These are phyloP conservation scores for Neocucurbitaria cava DNA, from an alignment of 2,329 filamentous ascomycete species.

Conservation along the genomic window DNA sequence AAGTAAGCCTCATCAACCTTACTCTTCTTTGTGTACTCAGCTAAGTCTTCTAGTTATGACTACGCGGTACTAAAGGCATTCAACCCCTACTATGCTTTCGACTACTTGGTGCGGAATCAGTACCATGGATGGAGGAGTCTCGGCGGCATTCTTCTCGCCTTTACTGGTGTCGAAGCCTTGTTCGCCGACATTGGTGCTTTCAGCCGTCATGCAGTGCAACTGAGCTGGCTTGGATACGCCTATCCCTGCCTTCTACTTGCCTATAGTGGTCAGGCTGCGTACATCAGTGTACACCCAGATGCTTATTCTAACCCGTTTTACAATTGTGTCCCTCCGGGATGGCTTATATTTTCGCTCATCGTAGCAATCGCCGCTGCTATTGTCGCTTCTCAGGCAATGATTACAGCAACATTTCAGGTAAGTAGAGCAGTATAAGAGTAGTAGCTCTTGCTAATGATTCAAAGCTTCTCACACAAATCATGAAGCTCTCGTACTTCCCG, in stretches of 20 bases:
- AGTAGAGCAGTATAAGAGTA: background rate
- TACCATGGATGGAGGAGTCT: slow-evolving; percentile 69
- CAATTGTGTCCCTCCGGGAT: slow-evolving; percentile 70
- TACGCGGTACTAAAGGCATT: slow-evolving; percentile 60
- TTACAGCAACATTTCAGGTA: slow-evolving; percentile 75
- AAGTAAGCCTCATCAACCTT: slow-evolving; percentile 17
- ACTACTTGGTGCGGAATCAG: slow-evolving; percentile 66
- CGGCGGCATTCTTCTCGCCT: slow-evolving; percentile 75
- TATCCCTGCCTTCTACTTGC: slow-evolving; percentile 72
- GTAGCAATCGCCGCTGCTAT: slow-evolving; percentile 74
- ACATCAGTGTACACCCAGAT: slow-evolving; percentile 65
- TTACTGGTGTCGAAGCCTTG: slow-evolving; percentile 78
- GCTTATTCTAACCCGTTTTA: slow-evolving; percentile 78
- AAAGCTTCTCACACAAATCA: slow-evolving; percentile 70
- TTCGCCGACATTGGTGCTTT: slow-evolving; percentile 83
- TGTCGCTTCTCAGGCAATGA: slow-evolving; percentile 80
- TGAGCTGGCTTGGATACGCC: slow-evolving; percentile 73
- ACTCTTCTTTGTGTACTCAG: slow-evolving; percentile 2
- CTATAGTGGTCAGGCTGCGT: slow-evolving; percentile 78
- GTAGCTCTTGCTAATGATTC: slow-evolving; percentile 26
- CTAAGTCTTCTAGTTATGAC: slow-evolving; percentile 49
- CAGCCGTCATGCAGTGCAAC: slow-evolving; percentile 69
- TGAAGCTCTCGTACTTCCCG: slow-evolving; percentile 76
- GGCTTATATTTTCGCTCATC: slow-evolving; percentile 71
- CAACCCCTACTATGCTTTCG: slow-evolving; percentile 64